Conservation (phyloP, 2,329 filamentous ascomycete species). For the Chrysoporthe cubensis region DNA sequence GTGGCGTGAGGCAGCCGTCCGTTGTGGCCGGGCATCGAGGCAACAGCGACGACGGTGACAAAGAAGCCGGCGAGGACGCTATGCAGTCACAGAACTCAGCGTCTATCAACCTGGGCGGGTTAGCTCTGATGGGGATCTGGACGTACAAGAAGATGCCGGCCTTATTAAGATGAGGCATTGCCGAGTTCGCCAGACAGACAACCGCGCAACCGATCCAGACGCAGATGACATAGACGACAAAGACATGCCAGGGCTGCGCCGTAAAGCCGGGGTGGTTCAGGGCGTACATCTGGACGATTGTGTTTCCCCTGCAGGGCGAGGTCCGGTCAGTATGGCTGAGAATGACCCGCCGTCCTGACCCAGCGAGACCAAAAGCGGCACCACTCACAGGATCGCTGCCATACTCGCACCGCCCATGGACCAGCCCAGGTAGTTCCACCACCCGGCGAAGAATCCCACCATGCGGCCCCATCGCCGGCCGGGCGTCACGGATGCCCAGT, state of each 20-base stretch:
- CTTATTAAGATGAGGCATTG: constrained; percentile 56
- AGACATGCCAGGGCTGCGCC: constrained; percentile 47
- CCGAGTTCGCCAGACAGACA: constrained; percentile 59
- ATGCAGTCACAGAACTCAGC: neutral
- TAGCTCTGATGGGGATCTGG: too few relatives aligned
- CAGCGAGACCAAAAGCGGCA: too few relatives aligned
- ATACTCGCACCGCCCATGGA: constrained; percentile 45
- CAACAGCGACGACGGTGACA: constrained; percentile 58
- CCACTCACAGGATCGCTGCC: constrained; percentile 41
- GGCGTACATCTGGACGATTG: constrained; percentile 48
- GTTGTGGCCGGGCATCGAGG: constrained; percentile 51
- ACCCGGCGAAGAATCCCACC: constrained; percentile 51
- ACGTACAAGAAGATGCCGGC: constrained; percentile 51
- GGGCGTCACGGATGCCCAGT: constrained; percentile 63
- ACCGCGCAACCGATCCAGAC: constrained; percentile 44
- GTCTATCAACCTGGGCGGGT: neutral
- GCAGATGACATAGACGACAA: constrained; percentile 45
- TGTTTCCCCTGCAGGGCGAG: constrained; percentile 37
- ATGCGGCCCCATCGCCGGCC: constrained; percentile 54
- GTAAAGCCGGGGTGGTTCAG: constrained; percentile 44
- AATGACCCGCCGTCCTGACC: too few relatives aligned
- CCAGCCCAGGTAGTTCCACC: constrained; percentile 52
- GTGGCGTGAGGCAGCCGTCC: constrained; percentile 39
- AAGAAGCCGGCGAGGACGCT: constrained; percentile 55
- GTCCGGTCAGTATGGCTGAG: neutral